These are phyloP conservation scores for Hylodesmum podocarpum DNA, from an alignment of 306 rosid species.

Conservation along the genomic window DNA sequence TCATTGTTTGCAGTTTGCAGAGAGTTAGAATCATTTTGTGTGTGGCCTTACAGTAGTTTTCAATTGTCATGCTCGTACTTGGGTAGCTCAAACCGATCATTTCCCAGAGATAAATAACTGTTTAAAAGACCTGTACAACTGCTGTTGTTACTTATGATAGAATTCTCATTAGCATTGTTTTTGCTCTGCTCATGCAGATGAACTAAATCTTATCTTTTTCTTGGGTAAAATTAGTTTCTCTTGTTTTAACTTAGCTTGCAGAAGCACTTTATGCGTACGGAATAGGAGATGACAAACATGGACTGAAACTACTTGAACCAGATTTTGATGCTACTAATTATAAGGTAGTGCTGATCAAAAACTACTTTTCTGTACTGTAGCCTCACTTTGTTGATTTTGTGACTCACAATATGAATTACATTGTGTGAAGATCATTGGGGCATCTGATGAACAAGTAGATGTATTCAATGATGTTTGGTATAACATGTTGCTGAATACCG, in stretches of 20 bases:
- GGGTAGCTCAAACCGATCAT: not conserved
- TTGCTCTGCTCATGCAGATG: not conserved
- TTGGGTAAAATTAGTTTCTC: conserved; percentile 6
- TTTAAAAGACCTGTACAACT: not conserved
- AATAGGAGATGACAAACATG: conserved; percentile 50
- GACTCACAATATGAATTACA: not conserved
- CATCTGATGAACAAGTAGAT: conserved; percentile 86
- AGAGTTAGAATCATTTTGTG: not conserved
- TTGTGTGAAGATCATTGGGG: conserved; percentile 69
- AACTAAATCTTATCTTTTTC: not conserved
- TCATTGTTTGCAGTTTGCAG: not conserved
- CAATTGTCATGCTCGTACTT: not conserved
- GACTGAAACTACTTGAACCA: conserved; percentile 69
- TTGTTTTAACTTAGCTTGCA: conserved; percentile 61
- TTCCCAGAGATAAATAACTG: not conserved
- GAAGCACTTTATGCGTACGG: conserved; percentile 87
- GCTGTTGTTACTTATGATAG: not conserved
- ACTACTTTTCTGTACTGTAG: not conserved
- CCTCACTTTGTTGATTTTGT: not conserved
- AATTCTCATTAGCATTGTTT: not conserved
- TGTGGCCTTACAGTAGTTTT: not conserved
- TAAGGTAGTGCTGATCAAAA: conserved; percentile 51
- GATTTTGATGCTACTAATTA: conserved; percentile 64
- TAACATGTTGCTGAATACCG: conserved; percentile 57
- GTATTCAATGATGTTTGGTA: conserved; percentile 89